phyloP scores from a whole-genome alignment of 805 yeast species.

The Isabelozyma gotoi region DNA sequence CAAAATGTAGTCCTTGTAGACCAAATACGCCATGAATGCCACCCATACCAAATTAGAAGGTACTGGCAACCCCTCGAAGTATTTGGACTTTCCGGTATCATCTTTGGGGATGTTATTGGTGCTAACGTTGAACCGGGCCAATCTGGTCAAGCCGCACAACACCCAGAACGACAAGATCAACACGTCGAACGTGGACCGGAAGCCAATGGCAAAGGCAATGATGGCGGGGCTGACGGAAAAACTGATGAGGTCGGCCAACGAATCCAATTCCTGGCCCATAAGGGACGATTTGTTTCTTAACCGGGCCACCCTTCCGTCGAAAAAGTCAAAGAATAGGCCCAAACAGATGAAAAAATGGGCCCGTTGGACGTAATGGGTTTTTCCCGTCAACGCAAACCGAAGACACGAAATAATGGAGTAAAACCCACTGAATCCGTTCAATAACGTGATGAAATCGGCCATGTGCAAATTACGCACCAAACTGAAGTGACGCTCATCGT shows the following conservation, averaged over 20 bases:
- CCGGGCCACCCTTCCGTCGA: slow-evolving; percentile 96
- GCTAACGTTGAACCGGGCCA: slow-evolving; percentile 94
- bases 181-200: slow-evolving; percentile 80
- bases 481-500: slow-evolving; percentile 82
- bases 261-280: slow-evolving; percentile 97
- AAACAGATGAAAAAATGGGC: slow-evolving; percentile 88
- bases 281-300: slow-evolving; percentile 86
- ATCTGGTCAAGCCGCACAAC: slow-evolving; percentile 87
- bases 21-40: slow-evolving; percentile 65
- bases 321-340: slow-evolving; percentile 93
- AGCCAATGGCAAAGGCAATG: slow-evolving; percentile 88
- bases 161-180: slow-evolving; percentile 79
- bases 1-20: slow-evolving; percentile 49
- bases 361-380: slow-evolving; percentile 71
- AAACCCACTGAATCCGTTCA: slow-evolving; percentile 93
- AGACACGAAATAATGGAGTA: slow-evolving; percentile 85
- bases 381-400: slow-evolving; percentile 71
- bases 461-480: slow-evolving; percentile 84
- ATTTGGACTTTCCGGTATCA: slow-evolving; percentile 78
- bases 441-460: slow-evolving; percentile 94
- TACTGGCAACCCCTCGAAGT: slow-evolving; percentile 95
- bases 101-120: slow-evolving; percentile 93
- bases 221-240: slow-evolving; percentile 96
- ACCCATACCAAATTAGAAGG: slow-evolving; percentile 85
- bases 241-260: slow-evolving; percentile 90